Conservation (phyloP, 306 rosid species). For the Hippophae rhamnoides region DNA sequence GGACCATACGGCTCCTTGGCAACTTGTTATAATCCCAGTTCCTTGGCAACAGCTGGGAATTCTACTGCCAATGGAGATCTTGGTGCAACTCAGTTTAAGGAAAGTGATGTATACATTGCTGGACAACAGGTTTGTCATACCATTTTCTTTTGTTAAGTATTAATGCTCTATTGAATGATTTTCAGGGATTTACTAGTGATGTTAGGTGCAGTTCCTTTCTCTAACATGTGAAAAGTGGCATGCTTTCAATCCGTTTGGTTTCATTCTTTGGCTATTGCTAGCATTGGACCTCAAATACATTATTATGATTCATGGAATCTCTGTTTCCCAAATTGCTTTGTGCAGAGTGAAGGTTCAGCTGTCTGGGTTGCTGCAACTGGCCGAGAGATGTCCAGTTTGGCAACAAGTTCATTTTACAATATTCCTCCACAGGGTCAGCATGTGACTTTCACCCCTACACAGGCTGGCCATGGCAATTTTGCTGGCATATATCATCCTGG, state of each 20-base stretch:
- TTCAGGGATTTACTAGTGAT: background rate
- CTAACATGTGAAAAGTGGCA: background rate
- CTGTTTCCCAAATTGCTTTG: conserved; percentile 14
- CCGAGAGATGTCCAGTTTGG: conserved; percentile 69
- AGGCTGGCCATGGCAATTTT: conserved; percentile 75
- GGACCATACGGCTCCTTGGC: conserved; percentile 81
- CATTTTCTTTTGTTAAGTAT: conserved; percentile 1
- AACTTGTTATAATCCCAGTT: conserved; percentile 67
- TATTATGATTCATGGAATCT: background rate
- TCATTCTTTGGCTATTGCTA: background rate
- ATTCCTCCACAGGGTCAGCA: conserved; percentile 87
- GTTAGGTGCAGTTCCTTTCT: background rate
- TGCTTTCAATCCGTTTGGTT: background rate
- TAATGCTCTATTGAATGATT: no score
- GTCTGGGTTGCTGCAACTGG: conserved; percentile 95
- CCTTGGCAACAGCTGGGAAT: conserved; percentile 57
- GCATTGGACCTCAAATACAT: background rate
- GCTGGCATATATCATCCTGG: conserved; percentile 86
- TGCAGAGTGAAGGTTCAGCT: conserved; percentile 81
- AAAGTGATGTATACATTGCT: conserved; percentile 61
- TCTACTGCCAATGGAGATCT: conserved; percentile 69
- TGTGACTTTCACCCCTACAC: conserved; percentile 77
- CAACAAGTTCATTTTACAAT: conserved; percentile 78
- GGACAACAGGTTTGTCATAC: conserved; percentile 76
- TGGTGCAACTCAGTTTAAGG: conserved; percentile 80